Base-by-base conservation (phyloP, 768 basidiomycete genomes). In the Amylocystis lapponica region DNA sequence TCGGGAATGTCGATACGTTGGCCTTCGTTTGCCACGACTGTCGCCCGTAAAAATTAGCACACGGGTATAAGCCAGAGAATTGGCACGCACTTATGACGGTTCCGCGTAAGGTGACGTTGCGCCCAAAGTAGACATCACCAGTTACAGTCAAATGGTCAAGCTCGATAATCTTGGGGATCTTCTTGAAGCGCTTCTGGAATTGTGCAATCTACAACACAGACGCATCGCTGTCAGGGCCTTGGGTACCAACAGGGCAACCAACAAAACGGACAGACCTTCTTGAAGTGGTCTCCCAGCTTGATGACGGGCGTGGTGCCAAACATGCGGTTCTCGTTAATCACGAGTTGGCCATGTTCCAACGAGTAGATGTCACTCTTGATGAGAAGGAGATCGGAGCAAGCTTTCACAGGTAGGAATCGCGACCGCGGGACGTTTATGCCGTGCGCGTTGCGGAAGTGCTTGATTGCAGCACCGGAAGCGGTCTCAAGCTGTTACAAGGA, bases 261-360 rank as follows among this genome's bases (percentile, higher is more conserved):
- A 11, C 23, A 21, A 47, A 29, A 9, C 10, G 21, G n/a, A 31
- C 25, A 25, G 43, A 88, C 86, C 79, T 90, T 94, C 76, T 94
- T 96, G 80, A 98, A 96, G 62, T 88, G 86, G 64, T 93, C 90
- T 34, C 93, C 92, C 37, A 96, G 78, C 71, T 96, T 96, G 75
- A 97, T 88, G 37, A 95, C 91, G n/a, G 93, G 95, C 21, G 89
- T 83, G 16, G 79, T 86, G 57, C 76, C 79, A 58, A 93, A 92
- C 81, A 90, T 85, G 53, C 89, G 69, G 29, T 76, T 71, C 48
- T 79, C 78, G 60, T 86, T 90, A 73, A 96, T 86, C 50, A 89
- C 75, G 46, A 95, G 76, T 54, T 84, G 84, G 16, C 93, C 93
- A 60, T 96, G 88, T 63, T 83, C 70, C 39, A 96, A 74, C 42